A percentile compares a stretch with the other conserved stretches of the same genome.
Evolutionary conservation across 2,329 filamentous ascomycete species (phyloP).

Genomic region (Rosellinia necatrix): DNA sequence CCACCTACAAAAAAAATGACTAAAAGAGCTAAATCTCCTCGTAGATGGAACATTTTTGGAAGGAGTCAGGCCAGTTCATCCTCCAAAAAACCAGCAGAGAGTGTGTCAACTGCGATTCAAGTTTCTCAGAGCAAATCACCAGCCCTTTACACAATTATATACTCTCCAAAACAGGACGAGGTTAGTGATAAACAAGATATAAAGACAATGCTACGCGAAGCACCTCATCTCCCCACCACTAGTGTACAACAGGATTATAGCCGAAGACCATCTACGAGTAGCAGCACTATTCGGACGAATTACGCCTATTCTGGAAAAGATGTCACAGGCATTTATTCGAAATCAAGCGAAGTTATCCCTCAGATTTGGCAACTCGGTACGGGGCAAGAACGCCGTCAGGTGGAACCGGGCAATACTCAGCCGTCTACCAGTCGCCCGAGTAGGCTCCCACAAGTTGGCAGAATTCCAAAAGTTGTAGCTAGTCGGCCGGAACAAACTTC

Average conservation of each 20-base stretch:
- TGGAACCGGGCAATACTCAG: not conserved
- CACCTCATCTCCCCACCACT: conserved; percentile 43
- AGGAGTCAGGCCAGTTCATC: conserved; percentile 53
- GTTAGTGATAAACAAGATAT: conserved; percentile 44
- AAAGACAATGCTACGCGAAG: conserved; percentile 57
- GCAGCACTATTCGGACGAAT: conserved; percentile 1
- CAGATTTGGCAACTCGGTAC: conserved; percentile 20
- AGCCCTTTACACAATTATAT: conserved; percentile 66
- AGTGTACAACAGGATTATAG: conserved; percentile 16
- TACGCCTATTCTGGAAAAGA: not conserved
- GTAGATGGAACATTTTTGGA: conserved; percentile 68
- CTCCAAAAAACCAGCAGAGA: conserved; percentile 46
- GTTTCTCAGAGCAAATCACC: conserved; percentile 56
- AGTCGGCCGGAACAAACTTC: conserved; percentile 69
- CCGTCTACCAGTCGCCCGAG: conserved; percentile 51
- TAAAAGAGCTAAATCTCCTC: conserved; percentile 59
- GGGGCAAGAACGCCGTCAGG: conserved; percentile 7
- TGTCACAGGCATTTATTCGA: not conserved
- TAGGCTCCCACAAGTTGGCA: conserved; percentile 78
- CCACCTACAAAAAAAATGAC: conserved; percentile 57
- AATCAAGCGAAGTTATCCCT: conserved; percentile 8
- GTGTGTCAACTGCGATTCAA: conserved; percentile 55
- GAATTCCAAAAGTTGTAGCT: conserved; percentile 82
- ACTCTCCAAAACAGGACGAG: conserved; percentile 58
- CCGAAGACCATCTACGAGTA: conserved; percentile 29